Conservation (phyloP, 1,284 basidiomycete genomes). For the Peniophora sp. region DNA sequence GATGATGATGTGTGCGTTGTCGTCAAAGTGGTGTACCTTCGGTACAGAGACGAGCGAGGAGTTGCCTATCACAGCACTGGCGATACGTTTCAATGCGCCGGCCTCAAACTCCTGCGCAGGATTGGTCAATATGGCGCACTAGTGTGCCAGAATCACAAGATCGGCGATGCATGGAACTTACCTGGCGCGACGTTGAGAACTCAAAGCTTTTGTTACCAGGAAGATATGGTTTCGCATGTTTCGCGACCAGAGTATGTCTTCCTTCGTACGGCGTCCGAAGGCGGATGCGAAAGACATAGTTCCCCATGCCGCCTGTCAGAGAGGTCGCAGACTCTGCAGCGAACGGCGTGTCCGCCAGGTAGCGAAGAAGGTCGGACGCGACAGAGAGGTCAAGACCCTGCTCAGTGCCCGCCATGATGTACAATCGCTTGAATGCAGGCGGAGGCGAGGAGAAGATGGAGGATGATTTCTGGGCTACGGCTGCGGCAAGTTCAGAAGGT, state of each 20-base stretch:
- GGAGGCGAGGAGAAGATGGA: too few species aligned
- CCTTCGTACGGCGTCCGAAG: constrained; percentile 31
- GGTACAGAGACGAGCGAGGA: constrained; percentile 39
- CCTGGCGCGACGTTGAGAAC: constrained; percentile 46
- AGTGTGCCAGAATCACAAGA: constrained; percentile 25
- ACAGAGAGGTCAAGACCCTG: constrained; percentile 24
- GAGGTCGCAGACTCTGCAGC: constrained; percentile 21
- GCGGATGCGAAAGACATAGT: constrained; percentile 45
- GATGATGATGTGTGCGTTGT: constrained; percentile 38
- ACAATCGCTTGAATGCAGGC: too few species aligned
- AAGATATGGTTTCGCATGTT: constrained; percentile 43
- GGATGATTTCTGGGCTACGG: too few species aligned
- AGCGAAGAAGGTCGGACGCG: constrained; percentile 25
- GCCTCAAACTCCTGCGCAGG: constrained; percentile 43
- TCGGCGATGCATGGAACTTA: constrained; percentile 34
- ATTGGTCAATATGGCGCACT: too few species aligned
- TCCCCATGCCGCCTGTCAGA: constrained; percentile 43
- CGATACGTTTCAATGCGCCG: constrained; percentile 35
- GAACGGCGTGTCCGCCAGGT: constrained; percentile 29
- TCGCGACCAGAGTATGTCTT: constrained; percentile 39
- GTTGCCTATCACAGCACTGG: constrained; percentile 10
- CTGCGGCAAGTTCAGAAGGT: too few species aligned
- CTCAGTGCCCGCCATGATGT: too few species aligned
- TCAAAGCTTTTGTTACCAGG: constrained; percentile 16
- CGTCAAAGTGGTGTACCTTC: constrained; percentile 40